Evolutionary conservation across 2,329 filamentous ascomycete genomes (phyloP), one percentile per base, ranked within the genome.

Genomic region (Rhynchosporium agropyri): DNA sequence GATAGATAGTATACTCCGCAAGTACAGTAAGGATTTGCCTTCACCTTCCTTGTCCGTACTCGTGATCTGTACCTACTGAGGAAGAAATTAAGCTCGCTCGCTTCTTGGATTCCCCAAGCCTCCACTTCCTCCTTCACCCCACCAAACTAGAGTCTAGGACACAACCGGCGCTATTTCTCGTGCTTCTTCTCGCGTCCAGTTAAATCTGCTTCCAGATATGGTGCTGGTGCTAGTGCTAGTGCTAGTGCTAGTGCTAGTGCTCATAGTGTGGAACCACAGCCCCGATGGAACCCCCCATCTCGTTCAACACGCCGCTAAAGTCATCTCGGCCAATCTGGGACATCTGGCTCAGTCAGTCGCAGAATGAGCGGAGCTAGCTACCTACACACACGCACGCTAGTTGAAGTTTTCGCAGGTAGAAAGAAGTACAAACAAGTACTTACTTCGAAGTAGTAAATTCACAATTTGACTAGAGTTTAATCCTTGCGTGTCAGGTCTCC

Each of bases 281-380:
- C 28, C 48, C 48, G 33, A 13, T 31, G 20, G 20, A 20, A 20
- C 20, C 20, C 20, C 29, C 48, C 48, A 51, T 36, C 48, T n/a
- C 29, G 7, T 36, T 36, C 29, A 36, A 8, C 29, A 38, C 49
- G 49, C 31, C 50, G 33, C 50, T 29, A 28, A 26, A 13, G 50
- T 40, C 50, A 54, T 54, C 50, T 54, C 50, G 50, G 50, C 50
- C 50, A 54, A 9, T 54, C 50, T 54, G 33, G 33, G 33, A 10
- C 33, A 36, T 5, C 33, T 6, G 33, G 9, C 33, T 10, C 9
- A 20, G n/a, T 54, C 50, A 31, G n/a, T 54, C 36, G 13, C 20
- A 40, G 33, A 42, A 10, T 10, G 33, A 40, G n/a, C 33, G 40
- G 51, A 20, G 20, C 20, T 20, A 20, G 1, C 20, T 20, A 20